phyloP scores from a whole-genome alignment of 2,329 filamentous ascomycete genomes.

The Fusarium mangiferae region DNA sequence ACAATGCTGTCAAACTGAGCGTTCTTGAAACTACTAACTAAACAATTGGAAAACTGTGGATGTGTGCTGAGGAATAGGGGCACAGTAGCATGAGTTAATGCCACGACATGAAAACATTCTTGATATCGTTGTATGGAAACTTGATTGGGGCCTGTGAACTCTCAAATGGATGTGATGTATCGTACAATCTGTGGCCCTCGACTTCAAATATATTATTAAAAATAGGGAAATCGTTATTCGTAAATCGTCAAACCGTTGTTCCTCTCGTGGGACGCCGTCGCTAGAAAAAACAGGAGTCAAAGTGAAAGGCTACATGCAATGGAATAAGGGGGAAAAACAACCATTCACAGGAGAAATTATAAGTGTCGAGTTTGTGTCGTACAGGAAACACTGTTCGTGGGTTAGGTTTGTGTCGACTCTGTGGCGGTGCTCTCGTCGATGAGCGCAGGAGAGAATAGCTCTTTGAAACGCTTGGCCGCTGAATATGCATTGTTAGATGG shows the following conservation, averaged over 20 bases:
- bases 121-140: conserved; percentile 14
- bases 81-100: conserved; percentile 21
- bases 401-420: conserved; percentile 23
- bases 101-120: conserved; percentile 29
- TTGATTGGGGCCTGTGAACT: conserved; percentile 16
- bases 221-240: conserved; percentile 40
- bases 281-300: conserved; percentile 26
- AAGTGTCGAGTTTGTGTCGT: background rate
- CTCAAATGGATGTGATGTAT: conserved; percentile 26
- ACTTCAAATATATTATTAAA: conserved; percentile 18
- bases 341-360: background rate
- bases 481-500: conserved; percentile 13
- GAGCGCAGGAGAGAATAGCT: conserved; percentile 50
- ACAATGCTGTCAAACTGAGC: conserved; percentile 42
- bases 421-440: conserved; percentile 30
- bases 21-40: conserved; percentile 40
- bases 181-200: conserved; percentile 40
- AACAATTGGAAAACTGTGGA: conserved; percentile 18
- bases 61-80: conserved; percentile 1
- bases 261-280: conserved; percentile 31
- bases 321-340: background rate
- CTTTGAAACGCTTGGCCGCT: conserved; percentile 51
- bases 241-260: conserved; percentile 38
- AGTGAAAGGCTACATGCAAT: conserved; percentile 27
- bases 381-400: background rate